Conservation (phyloP, 2,329 filamentous ascomycete species). For the Colletotrichum somersetense region DNA sequence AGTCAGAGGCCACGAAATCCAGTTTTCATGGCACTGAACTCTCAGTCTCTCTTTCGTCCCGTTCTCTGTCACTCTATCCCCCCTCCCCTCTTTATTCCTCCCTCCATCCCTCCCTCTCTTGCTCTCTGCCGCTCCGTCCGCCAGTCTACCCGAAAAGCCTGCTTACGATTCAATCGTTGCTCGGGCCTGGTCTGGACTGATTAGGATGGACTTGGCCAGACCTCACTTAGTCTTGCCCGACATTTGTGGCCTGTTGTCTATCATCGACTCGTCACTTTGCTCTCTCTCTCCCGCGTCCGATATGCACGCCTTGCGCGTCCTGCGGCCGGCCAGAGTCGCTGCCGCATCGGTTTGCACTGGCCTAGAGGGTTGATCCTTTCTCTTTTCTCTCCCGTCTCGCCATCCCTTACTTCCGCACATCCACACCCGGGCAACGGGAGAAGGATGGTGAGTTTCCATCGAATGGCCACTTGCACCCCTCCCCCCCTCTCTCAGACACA, state of each 20-base stretch:
- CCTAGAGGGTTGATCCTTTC: constrained; percentile 32
- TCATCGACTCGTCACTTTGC: background rate
- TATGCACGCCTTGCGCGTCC: background rate
- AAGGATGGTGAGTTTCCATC: constrained; percentile 6
- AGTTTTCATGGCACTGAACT: constrained; percentile 39
- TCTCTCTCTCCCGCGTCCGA: background rate
- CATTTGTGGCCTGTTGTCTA: background rate
- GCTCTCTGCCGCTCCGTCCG: background rate
- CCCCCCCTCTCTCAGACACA: too few species aligned
- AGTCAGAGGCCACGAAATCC: constrained; percentile 35
- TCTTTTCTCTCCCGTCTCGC: constrained; percentile 13
- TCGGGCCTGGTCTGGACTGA: background rate
- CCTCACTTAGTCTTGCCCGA: background rate
- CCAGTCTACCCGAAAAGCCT: background rate
- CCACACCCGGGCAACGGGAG: background rate
- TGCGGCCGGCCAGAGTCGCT: background rate
- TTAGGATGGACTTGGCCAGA: constrained; percentile 10
- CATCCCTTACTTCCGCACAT: background rate
- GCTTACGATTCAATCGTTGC: background rate
- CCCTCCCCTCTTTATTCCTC: background rate
- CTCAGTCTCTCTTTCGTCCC: background rate
- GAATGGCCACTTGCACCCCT: background rate
- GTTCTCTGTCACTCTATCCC: background rate
- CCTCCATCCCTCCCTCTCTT: background rate
- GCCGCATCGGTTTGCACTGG: background rate